phyloP scores from a whole-genome alignment of 176 grass and related monocot species.

The Ensete glaucum region DNA sequence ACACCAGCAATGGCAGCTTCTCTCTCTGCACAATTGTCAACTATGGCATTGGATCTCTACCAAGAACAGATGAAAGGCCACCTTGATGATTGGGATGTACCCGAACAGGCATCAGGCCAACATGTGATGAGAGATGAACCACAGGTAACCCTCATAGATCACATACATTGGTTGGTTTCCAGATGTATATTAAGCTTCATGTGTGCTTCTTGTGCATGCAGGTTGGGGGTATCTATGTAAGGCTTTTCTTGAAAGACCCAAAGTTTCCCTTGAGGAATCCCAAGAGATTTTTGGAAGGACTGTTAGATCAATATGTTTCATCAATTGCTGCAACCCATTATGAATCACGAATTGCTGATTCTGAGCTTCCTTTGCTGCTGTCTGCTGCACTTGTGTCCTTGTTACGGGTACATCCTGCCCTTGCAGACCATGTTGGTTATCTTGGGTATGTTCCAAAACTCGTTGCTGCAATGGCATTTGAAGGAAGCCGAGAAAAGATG shows the following conservation, averaged over 20 bases:
- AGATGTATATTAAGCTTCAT: not conserved
- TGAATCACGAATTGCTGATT: constrained; percentile 62
- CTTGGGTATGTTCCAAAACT: constrained; percentile 98
- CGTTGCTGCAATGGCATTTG: constrained; percentile 87
- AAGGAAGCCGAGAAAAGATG: constrained; percentile 91
- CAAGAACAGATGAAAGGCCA: constrained; percentile 93
- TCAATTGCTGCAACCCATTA: constrained; percentile 95
- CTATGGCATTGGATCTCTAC: constrained; percentile 89
- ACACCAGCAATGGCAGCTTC: constrained; percentile 96
- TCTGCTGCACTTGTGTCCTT: constrained; percentile 93
- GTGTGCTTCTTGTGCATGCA: constrained; percentile 25
- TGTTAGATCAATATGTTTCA: constrained; percentile 94
- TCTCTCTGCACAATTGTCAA: constrained; percentile 86
- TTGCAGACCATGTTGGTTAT: constrained; percentile 99
- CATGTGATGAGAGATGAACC: constrained; percentile 99
- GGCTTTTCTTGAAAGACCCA: constrained; percentile 93
- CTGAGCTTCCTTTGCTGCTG: constrained; percentile 83
- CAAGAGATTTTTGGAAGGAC: constrained; percentile 98
- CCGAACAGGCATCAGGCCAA: constrained; percentile 90
- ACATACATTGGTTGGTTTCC: not conserved
- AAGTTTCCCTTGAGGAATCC: constrained; percentile 99
- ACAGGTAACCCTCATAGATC: constrained; percentile 41
- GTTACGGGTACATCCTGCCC: constrained; percentile 88
- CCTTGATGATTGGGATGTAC: constrained; percentile 97
- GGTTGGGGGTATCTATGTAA: constrained; percentile 99